phyloP scores from a whole-genome alignment of 2,329 filamentous ascomycete species.

The Metarhizium album region DNA sequence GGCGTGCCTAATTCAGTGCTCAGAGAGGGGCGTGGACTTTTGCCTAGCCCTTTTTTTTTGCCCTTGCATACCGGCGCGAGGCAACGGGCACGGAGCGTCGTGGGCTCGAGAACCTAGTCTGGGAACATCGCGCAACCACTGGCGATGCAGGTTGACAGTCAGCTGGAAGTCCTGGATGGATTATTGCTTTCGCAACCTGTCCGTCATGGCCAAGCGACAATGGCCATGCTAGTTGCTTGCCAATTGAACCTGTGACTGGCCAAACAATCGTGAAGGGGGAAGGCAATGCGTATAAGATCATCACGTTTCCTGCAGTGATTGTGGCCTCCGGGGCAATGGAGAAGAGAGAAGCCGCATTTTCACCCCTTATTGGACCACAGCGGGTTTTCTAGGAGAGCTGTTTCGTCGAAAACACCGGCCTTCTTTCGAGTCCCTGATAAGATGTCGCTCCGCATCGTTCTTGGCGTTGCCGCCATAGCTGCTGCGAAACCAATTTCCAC shows the following conservation, averaged over 20 bases:
- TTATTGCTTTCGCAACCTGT: background rate
- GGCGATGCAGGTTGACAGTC: background rate
- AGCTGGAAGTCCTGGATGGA: background rate
- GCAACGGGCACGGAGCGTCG: background rate
- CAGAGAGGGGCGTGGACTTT: background rate
- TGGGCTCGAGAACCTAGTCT: background rate
- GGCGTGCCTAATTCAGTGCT: background rate
- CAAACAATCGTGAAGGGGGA: background rate
- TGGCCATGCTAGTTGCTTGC: background rate
- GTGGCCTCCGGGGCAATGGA: background rate
- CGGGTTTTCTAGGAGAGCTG: background rate
- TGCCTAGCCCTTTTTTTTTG: no score
- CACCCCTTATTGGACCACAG: background rate
- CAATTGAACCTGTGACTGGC: background rate
- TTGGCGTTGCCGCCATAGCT: conserved; percentile 17
- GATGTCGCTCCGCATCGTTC: conserved; percentile 16
- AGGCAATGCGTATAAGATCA: background rate
- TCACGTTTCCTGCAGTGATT: background rate
- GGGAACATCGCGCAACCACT: background rate
- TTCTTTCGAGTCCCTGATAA: background rate
- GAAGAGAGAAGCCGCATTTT: background rate
- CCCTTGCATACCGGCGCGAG: background rate
- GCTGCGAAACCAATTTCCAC: conserved; percentile 16
- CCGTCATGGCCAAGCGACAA: background rate
- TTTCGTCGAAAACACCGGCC: background rate